These are phyloP conservation scores for Bruguiera hainesii DNA, from an alignment of 441 rosid species.

Conservation along the genomic window DNA sequence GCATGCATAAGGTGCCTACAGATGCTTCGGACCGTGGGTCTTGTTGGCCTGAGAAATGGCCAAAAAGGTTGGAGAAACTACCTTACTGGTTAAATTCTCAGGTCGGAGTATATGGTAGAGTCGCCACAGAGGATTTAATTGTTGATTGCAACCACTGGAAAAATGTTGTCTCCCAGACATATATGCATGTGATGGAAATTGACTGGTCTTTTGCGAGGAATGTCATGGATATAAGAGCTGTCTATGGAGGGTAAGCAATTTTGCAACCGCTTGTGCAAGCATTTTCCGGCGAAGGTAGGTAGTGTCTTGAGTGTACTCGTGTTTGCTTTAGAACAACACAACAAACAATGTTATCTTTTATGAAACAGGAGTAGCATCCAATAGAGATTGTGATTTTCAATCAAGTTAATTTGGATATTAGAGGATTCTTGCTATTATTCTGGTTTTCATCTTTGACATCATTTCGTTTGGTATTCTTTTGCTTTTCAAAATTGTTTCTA, in stretches of 20 bases:
- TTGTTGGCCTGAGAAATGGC: slow-evolving; percentile 82
- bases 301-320: neutral
- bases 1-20: slow-evolving; percentile 69
- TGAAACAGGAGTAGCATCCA: neutral
- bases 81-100: slow-evolving; percentile 76
- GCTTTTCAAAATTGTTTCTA: slow-evolving; percentile 17
- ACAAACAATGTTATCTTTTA: neutral
- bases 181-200: slow-evolving; percentile 61
- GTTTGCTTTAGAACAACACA: neutral
- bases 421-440: neutral
- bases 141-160: slow-evolving; percentile 71
- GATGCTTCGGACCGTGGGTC: slow-evolving; percentile 53
- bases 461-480: neutral
- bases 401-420: too few species aligned
- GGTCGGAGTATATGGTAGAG: slow-evolving; percentile 71
- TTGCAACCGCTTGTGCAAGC: neutral
- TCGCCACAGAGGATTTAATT: slow-evolving; percentile 65
- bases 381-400: neutral
- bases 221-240: slow-evolving; percentile 84
- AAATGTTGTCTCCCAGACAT: slow-evolving; percentile 59
- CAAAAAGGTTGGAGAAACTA: slow-evolving; percentile 55
- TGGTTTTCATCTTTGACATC: too few species aligned
- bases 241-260: slow-evolving; percentile 67
- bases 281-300: neutral
- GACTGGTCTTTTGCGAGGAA: slow-evolving; percentile 66